Conservation (phyloP, 805 yeast genomes). For the Cyberlindnera xishuangbannaensis region DNA sequence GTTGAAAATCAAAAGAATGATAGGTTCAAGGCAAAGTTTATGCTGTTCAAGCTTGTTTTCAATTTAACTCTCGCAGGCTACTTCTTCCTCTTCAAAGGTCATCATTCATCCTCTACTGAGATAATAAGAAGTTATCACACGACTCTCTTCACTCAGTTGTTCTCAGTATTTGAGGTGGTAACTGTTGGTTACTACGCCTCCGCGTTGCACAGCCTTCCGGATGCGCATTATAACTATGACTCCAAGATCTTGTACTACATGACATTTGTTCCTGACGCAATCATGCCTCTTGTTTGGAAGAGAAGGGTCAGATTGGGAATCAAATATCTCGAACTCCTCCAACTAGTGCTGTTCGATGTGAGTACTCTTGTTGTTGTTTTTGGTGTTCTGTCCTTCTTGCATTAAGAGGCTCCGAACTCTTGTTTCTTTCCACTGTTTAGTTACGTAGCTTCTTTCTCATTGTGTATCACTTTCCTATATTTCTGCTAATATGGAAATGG, state of each 20-base stretch:
- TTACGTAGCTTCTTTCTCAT: no score
- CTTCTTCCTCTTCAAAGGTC: conserved; percentile 8
- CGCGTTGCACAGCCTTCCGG: conserved; percentile 12
- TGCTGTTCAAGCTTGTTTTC: conserved; percentile 13
- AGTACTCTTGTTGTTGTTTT: conserved; percentile 18
- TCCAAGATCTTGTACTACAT: conserved; percentile 20
- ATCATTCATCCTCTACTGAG: conserved; percentile 9
- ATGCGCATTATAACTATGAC: conserved; percentile 21
- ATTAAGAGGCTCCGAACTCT: no score
- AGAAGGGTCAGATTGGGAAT: conserved; percentile 18
- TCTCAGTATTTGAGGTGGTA: conserved; percentile 17
- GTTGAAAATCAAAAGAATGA: conserved; percentile 18
- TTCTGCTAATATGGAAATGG: no score
- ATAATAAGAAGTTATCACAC: conserved; percentile 9
- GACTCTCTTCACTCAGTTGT: conserved; percentile 14
- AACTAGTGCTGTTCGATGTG: conserved; percentile 21
- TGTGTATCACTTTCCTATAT: no score
- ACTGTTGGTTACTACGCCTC: conserved; percentile 16
- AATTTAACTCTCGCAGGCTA: conserved; percentile 7
- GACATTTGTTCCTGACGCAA: conserved; percentile 17
- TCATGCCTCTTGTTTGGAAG: conserved; percentile 16
- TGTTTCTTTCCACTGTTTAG: no score
- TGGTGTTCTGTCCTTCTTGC: conserved; percentile 18
- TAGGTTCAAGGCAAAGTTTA: conserved; percentile 19
- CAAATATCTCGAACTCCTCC: conserved; percentile 22